Evolutionary conservation across 108 stramenopile genomes (phyloP).

Genomic region (Mediolabrus comicus): DNA sequence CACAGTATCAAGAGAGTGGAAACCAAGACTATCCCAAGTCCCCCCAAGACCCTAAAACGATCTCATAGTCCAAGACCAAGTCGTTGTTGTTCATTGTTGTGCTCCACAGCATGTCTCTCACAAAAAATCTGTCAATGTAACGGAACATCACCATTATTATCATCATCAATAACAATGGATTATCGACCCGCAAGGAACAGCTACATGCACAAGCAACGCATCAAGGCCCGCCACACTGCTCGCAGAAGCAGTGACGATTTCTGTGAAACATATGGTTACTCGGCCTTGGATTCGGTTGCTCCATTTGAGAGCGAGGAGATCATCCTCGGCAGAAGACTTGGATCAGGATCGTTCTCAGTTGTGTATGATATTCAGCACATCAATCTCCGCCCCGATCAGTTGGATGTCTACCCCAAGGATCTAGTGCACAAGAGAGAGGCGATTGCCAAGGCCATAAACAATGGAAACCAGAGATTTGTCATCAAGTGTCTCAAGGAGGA

Average conservation of each 20-base stretch:
- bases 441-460: neutral
- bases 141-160: no score
- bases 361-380: neutral
- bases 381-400: neutral
- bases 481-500: neutral
- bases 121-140: no score
- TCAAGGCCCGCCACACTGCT: neutral
- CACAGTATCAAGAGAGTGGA: no score
- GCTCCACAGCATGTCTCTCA: no score
- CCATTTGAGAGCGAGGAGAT: constrained; percentile 3
- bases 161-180: no score
- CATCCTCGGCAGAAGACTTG: neutral
- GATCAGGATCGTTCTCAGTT: constrained; percentile 4
- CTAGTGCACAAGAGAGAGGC: neutral
- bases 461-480: neutral
- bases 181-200: no score
- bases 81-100: no score
- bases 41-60: no score
- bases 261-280: neutral
- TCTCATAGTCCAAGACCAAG: no score
- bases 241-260: neutral
- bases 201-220: no score
- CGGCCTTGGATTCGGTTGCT: neutral
- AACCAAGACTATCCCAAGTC: no score
- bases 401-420: neutral